Conservation (phyloP, 2,329 filamentous ascomycete genomes). For the Sphaceloma murrayae region DNA sequence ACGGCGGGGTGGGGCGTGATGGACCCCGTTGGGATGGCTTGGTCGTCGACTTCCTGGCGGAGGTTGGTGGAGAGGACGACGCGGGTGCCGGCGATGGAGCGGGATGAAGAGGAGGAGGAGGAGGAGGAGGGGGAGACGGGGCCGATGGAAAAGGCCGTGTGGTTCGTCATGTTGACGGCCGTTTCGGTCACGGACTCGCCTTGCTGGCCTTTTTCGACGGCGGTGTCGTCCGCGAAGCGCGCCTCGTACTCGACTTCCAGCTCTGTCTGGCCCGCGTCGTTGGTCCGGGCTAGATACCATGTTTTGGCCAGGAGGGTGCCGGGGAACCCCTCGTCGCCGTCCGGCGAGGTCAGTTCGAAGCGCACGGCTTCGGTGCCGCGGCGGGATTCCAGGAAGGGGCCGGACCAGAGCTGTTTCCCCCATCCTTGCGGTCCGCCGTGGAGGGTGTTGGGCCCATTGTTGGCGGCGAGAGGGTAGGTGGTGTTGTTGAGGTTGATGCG, state of each 20-base stretch:
- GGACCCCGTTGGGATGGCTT: conserved; percentile 62
- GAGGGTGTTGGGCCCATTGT: conserved; percentile 64
- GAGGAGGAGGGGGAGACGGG: not conserved
- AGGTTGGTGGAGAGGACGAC: conserved; percentile 49
- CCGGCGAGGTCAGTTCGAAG: conserved; percentile 52
- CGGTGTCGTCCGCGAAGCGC: conserved; percentile 53
- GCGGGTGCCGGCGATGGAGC: conserved; percentile 47
- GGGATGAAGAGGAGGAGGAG: not conserved
- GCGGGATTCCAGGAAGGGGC: conserved; percentile 51
- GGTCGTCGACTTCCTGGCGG: conserved; percentile 65
- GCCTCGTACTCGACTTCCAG: conserved; percentile 86
- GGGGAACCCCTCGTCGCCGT: conserved; percentile 85
- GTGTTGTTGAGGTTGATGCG: conserved; percentile 65
- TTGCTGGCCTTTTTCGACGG: conserved; percentile 3
- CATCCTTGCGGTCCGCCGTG: conserved; percentile 55
- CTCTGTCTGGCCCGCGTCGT: conserved; percentile 56
- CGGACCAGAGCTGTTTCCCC: conserved; percentile 70
- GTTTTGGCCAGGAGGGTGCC: conserved; percentile 71
- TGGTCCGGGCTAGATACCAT: conserved; percentile 62
- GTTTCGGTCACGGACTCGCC: conserved; percentile 73
- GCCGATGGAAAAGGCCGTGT: conserved; percentile 51
- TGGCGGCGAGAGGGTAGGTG: conserved; percentile 60
- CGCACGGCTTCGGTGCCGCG: conserved; percentile 38
- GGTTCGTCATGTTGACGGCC: conserved; percentile 86
- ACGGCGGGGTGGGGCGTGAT: conserved; percentile 58